Evolutionary conservation across 2,329 filamentous ascomycete species (phyloP), one percentile per base, ranked within the genome.

Genomic region (Trematosphaeria pertusa): DNA sequence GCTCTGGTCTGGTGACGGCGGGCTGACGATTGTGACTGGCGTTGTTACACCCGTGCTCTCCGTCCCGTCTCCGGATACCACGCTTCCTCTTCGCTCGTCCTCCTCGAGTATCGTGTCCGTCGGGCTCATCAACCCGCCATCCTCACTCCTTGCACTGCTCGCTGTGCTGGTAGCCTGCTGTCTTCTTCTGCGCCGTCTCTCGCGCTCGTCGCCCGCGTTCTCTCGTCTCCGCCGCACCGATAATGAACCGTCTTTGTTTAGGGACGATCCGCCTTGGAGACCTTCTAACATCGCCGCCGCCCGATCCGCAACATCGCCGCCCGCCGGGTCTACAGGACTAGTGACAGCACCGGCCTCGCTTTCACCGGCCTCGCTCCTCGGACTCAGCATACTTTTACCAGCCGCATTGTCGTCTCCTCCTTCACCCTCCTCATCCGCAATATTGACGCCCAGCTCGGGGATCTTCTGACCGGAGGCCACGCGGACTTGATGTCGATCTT

Each of bases 391-490:
- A 20, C 75, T 75, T 31, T 83, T 82, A 77, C 33, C 79, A 75
- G 35, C 73, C 18, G 54, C 53, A 5, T 24, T 47, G 8, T 74
- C 75, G 22, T 81, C 81, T 76, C 19, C 73, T 72, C 38, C 38
- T 6, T 52, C 50, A 1, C 50, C 52, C 12, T 55, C 55, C 43
- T 82, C 83, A 20, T 78, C 73, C 3, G 53, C 63, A 24, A 64
- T 33, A 45, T 85, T 84, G 40, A 83, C 87, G 59, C 81, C 78
- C 42, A 80, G 56, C 38, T 96, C 91, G 2, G 89, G 89, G n/a
- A 95, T 87, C 64, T 93, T 83, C 64, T 96, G 91, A 7, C 92
- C 93, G 14, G 88, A 93, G 12, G 93, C 91, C 41, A 97, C 84
- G 51, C 93, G 89, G 22, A 94, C 88, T 73, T 96, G 89, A 67